phyloP scores from a whole-genome alignment of 176 grass and related monocot genomes.

The Carex littledalei region DNA sequence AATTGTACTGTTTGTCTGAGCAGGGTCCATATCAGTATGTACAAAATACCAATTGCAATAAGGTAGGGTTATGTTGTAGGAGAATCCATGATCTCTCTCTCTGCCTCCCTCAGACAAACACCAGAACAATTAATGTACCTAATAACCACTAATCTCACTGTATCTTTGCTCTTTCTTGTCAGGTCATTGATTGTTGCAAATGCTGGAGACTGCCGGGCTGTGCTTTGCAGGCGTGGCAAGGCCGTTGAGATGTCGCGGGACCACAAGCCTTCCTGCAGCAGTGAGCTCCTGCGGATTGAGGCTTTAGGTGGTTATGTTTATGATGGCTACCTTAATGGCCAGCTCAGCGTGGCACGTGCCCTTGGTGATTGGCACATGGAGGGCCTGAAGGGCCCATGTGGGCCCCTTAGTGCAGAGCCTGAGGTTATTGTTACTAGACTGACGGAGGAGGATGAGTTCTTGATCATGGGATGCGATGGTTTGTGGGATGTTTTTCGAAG shows the following conservation, averaged over 20 bases:
- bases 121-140: not conserved
- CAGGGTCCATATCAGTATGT: not conserved
- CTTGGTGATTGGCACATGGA: conserved; percentile 95
- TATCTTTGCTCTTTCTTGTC: conserved; percentile 3
- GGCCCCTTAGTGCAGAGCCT: conserved; percentile 74
- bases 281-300: conserved; percentile 68
- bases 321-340: conserved; percentile 75
- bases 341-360: conserved; percentile 73
- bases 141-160: not conserved
- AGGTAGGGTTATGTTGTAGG: not conserved
- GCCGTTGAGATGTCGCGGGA: conserved; percentile 81
- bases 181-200: conserved; percentile 92
- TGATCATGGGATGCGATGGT: conserved; percentile 90
- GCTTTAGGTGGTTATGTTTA: conserved; percentile 63
- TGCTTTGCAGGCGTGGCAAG: conserved; percentile 74
- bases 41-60: not conserved
- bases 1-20: not conserved
- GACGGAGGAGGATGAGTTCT: conserved; percentile 76
- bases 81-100: not conserved
- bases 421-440: conserved; percentile 67
- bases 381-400: conserved; percentile 52
- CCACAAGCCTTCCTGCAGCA: conserved; percentile 68
- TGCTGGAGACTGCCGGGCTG: conserved; percentile 89
- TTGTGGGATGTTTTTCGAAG: conserved; percentile 95
- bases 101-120: not conserved